These are phyloP conservation scores for Penicillium riverlandense DNA, from an alignment of 495 filamentous ascomycete genomes.

Conservation along the genomic window DNA sequence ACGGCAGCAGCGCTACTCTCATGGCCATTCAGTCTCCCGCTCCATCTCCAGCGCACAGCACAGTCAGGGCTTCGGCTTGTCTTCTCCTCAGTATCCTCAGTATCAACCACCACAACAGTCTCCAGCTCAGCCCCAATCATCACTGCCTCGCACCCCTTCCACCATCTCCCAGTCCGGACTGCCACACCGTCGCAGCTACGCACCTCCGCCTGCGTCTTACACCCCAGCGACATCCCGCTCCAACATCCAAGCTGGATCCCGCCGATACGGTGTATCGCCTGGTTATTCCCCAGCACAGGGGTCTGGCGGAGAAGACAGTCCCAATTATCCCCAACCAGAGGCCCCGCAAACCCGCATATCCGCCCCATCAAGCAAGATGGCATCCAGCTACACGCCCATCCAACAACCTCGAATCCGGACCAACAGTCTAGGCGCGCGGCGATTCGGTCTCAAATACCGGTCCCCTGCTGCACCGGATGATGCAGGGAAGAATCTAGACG, in stretches of 20 bases:
- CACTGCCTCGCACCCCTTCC: slow-evolving; percentile 34
- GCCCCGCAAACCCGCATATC: slow-evolving; percentile 29
- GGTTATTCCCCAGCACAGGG: slow-evolving; percentile 14
- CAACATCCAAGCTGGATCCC: slow-evolving; percentile 39
- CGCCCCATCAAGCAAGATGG: slow-evolving; percentile 31
- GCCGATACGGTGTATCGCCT: slow-evolving; percentile 36
- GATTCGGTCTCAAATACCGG: slow-evolving; percentile 29
- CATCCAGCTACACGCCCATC: slow-evolving; percentile 37
- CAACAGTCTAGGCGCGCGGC: slow-evolving; percentile 34
- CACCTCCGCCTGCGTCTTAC: slow-evolving; percentile 23
- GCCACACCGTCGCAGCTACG: slow-evolving; percentile 36
- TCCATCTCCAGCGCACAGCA: slow-evolving; percentile 15
- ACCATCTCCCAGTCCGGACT: slow-evolving; percentile 30
- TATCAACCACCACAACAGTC: slow-evolving; percentile 16
- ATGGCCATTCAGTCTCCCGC: slow-evolving; percentile 31
- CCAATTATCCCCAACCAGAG: slow-evolving; percentile 16
- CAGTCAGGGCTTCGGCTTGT: slow-evolving; percentile 15
- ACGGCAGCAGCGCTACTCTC: slow-evolving; percentile 34
- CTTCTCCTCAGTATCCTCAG: slow-evolving; percentile 13
- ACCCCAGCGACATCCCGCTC: slow-evolving; percentile 37
- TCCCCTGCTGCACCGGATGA: slow-evolving; percentile 23
- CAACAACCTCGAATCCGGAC: slow-evolving; percentile 30
- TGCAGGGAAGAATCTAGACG: slow-evolving; percentile 21
- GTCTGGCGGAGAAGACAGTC: slow-evolving; percentile 15
- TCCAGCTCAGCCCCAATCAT: slow-evolving; percentile 18